Evolutionary conservation across 78 protist genomes (phyloP).

Genomic region (Dictyostelium purpureum): DNA sequence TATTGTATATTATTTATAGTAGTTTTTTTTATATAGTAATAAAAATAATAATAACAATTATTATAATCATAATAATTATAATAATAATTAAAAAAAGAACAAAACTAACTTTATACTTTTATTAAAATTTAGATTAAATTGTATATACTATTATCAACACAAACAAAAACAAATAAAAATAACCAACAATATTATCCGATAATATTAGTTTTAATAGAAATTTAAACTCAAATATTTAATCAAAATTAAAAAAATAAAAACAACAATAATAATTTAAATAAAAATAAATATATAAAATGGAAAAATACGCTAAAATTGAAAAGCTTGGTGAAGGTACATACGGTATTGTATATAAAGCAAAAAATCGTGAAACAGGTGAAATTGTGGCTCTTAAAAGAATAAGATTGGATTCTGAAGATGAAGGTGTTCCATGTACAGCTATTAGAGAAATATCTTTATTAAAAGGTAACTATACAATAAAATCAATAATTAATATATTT

Average conservation of each 20-base stretch:
- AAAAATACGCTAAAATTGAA: constrained; percentile 85
- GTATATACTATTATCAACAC: no score
- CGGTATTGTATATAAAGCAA: constrained; percentile 93
- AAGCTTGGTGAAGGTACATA: constrained; percentile 92
- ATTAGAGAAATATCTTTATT: constrained; percentile 98
- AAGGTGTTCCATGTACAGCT: constrained; percentile 99
- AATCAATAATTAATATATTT: no score
- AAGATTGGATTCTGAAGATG: constrained; percentile 92
- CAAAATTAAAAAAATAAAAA: neutral
- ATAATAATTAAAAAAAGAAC: no score
- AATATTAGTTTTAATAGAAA: neutral
- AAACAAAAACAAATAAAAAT: no score
- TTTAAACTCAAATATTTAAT: neutral
- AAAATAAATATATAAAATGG: constrained; percentile 73
- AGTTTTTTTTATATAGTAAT: neutral
- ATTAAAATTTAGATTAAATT: no score
- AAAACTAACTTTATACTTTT: no score
- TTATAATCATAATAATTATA: no score
- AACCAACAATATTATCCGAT: neutral
- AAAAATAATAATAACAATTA: no score
- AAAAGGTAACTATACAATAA: no score
- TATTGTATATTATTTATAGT: neutral
- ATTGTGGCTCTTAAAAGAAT: constrained; percentile 93
- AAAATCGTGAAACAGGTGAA: constrained; percentile 83
- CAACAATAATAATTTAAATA: neutral